A percentile compares a stretch with the other conserved stretches of the same genome.
phyloP scores from a whole-genome alignment of 768 basidiomycete species.

The Boletus eberwhitei region DNA sequence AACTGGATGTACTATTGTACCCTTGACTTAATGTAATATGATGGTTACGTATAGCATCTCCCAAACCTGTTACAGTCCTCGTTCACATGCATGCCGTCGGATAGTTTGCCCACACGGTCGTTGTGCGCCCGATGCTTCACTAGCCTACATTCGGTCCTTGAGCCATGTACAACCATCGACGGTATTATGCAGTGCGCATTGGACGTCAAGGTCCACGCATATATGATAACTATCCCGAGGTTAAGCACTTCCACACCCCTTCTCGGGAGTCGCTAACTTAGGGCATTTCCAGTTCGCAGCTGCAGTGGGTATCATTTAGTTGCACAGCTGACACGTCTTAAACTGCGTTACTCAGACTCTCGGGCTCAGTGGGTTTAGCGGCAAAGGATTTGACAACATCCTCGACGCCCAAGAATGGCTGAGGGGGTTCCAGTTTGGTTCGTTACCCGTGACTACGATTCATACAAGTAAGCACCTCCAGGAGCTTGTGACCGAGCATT shows the following conservation, averaged over 20 bases:
- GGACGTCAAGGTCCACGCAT: constrained; percentile 33
- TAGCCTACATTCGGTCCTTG: not conserved
- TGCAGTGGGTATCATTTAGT: constrained; percentile 18
- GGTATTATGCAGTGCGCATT: constrained; percentile 36
- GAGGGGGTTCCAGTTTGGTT: constrained; percentile 10
- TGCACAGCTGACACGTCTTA: not conserved
- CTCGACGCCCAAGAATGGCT: constrained; percentile 28
- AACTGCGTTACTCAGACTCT: constrained; percentile 17
- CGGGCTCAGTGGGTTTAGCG: constrained; percentile 32
- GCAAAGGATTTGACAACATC: constrained; percentile 31
- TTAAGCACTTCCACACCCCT: constrained; percentile 3
- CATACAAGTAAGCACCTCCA: constrained; percentile 18
- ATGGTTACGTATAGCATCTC: constrained; percentile 4
- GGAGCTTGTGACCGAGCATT: not conserved
- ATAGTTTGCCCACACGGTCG: not conserved
- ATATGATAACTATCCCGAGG: constrained; percentile 29
- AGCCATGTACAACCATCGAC: constrained; percentile 16
- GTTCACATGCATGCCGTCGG: not conserved
- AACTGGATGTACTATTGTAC: not conserved
- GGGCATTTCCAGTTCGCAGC: constrained; percentile 17
- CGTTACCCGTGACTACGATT: constrained; percentile 4
- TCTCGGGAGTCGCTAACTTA: not conserved
- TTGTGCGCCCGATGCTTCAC: not conserved
- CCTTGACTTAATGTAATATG: not conserved
- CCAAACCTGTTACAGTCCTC: not conserved